These are phyloP conservation scores for Boechera stricta DNA, from an alignment of 345 rosid genomes.

Conservation along the genomic window DNA sequence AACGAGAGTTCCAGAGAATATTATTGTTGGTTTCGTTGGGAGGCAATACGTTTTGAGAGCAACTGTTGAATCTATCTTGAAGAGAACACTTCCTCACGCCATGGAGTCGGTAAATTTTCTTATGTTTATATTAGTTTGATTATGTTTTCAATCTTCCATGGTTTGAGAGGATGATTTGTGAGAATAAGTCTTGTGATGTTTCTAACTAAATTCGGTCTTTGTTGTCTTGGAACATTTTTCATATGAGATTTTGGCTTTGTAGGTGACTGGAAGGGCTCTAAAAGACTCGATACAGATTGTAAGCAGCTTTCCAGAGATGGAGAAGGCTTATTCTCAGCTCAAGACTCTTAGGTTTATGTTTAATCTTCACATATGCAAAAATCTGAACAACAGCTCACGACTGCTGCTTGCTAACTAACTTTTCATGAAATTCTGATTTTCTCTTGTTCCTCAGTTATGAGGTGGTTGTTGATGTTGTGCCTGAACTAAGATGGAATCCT, in stretches of 20 bases:
- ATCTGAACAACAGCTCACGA: not conserved
- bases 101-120: slow-evolving; percentile 66
- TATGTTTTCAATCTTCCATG: not conserved
- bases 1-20: slow-evolving; percentile 73
- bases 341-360: slow-evolving; percentile 63
- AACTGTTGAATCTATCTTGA: slow-evolving; percentile 80
- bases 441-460: slow-evolving; percentile 67
- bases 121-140: not conserved
- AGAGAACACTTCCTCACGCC: slow-evolving; percentile 97
- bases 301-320: slow-evolving; percentile 82
- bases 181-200: not conserved
- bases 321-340: slow-evolving; percentile 64
- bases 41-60: slow-evolving; percentile 73
- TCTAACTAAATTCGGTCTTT: not conserved
- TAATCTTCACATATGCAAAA: slow-evolving; percentile 3
- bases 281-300: slow-evolving; percentile 81
- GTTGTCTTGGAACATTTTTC: not conserved
- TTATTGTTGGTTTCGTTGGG: slow-evolving; percentile 75
- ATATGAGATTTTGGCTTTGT: slow-evolving; percentile 10
- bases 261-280: slow-evolving; percentile 90
- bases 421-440: slow-evolving; percentile 30
- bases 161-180: not conserved
- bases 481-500: slow-evolving; percentile 85
- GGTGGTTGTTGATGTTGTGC: slow-evolving; percentile 82
- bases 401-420: not conserved